A percentile compares a stretch with the other conserved stretches of the same genome.
phyloP scores from a whole-genome alignment of 2,329 filamentous ascomycete genomes.

The Thielaviopsis punctulata region DNA sequence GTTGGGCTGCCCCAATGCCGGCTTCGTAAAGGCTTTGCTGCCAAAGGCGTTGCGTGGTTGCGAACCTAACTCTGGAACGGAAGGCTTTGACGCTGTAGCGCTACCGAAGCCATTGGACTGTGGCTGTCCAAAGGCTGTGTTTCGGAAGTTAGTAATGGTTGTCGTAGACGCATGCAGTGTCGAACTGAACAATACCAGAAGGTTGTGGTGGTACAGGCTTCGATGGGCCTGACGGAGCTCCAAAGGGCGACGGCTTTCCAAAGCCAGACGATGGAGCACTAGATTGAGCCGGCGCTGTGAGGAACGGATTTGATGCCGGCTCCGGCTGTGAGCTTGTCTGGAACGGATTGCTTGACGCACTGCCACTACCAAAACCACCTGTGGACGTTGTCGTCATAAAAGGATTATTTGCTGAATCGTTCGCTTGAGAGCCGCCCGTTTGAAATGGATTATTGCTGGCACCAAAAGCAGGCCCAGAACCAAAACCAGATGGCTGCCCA shows the following conservation, averaged over 20 bases:
- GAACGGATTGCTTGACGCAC: conserved; percentile 6
- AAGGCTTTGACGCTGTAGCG: background rate
- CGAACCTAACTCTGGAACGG: background rate
- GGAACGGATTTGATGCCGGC: background rate
- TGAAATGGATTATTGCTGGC: conserved; percentile 3
- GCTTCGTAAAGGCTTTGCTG: background rate
- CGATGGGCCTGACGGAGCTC: background rate
- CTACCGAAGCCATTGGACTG: background rate
- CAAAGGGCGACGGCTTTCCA: conserved; percentile 8
- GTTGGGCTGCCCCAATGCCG: background rate
- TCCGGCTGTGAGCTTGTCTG: background rate
- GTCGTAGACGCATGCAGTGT: background rate
- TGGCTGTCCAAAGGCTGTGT: background rate
- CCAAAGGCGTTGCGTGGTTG: background rate
- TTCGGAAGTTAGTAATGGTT: background rate
- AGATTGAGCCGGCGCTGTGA: background rate
- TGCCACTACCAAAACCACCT: background rate
- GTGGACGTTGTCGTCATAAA: background rate
- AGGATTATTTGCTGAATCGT: conserved; percentile 3
- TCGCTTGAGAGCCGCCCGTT: background rate
- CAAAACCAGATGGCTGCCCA: background rate
- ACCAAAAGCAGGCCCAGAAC: background rate
- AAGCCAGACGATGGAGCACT: background rate
- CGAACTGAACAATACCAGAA: conserved; percentile 2
- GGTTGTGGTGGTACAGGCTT: background rate